These are phyloP conservation scores for Sungouiella thailandica DNA, from an alignment of 805 yeast species.

Conservation along the genomic window DNA sequence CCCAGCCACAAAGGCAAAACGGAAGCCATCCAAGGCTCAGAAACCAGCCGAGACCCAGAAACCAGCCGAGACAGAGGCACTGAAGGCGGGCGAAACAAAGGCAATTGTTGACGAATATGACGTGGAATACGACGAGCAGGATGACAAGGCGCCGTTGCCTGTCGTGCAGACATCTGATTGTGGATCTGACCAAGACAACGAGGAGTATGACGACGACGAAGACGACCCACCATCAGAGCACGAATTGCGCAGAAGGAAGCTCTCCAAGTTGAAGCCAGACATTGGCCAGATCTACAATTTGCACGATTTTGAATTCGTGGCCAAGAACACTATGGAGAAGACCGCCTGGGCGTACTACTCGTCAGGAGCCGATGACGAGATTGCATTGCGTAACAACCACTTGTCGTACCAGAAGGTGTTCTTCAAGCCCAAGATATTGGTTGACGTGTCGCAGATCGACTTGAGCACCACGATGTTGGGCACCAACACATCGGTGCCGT, in stretches of 20 bases:
- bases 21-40: not conserved
- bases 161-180: not conserved
- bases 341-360: constrained; percentile 79
- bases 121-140: constrained; percentile 33
- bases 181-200: constrained; percentile 1
- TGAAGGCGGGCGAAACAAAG: no score
- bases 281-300: constrained; percentile 66
- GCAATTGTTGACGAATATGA: constrained; percentile 13
- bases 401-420: constrained; percentile 37
- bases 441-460: constrained; percentile 27
- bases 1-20: constrained; percentile 4
- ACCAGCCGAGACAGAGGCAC: not conserved
- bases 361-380: constrained; percentile 48
- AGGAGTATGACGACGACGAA: constrained; percentile 21
- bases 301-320: constrained; percentile 84
- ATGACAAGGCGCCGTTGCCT: constrained; percentile 20
- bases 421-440: constrained; percentile 42
- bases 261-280: constrained; percentile 52
- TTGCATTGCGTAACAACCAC: constrained; percentile 41
- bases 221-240: constrained; percentile 11
- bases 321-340: constrained; percentile 69
- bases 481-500: constrained; percentile 34
- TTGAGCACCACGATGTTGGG: constrained; percentile 28
- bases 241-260: constrained; percentile 7
- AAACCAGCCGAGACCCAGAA: not conserved